A percentile compares a stretch with the other conserved stretches of the same genome.
These are phyloP conservation scores for Selaginella tamariscina DNA, from an alignment of 75 land plant species.

Conservation along the genomic window DNA sequence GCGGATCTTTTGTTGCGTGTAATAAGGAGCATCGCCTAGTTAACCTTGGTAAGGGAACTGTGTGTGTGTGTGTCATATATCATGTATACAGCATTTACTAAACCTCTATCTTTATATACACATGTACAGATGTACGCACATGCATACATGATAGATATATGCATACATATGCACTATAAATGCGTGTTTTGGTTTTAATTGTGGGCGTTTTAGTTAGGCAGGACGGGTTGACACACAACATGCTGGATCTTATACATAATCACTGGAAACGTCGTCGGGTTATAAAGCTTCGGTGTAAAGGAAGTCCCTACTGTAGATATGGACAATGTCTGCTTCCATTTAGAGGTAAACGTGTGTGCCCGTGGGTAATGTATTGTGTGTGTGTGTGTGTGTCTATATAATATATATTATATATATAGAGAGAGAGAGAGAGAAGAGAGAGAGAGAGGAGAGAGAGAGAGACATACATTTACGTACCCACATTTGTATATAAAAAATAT, in stretches of 20 bases:
- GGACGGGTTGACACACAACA: constrained; percentile 97
- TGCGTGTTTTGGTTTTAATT: background rate
- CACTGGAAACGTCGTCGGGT: constrained; percentile 81
- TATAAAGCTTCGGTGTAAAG: constrained; percentile 84
- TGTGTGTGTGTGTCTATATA: too few species aligned
- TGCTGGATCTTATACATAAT: constrained; percentile 80
- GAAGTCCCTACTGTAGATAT: constrained; percentile 95
- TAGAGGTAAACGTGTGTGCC: constrained; percentile 47
- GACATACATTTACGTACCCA: background rate
- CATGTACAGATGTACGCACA: too few species aligned
- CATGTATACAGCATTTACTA: too few species aligned
- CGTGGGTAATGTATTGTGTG: background rate
- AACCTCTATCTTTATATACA: too few species aligned
- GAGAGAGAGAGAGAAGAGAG: too few species aligned
- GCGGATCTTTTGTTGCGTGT: background rate
- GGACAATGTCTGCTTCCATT: constrained; percentile 72
- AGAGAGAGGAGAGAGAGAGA: too few species aligned
- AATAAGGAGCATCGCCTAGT: constrained; percentile 17
- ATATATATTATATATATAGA: too few species aligned
- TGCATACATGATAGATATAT: too few species aligned
- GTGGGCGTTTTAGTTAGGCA: constrained; percentile 33
- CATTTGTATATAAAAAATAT: too few species aligned
- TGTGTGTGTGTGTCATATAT: too few species aligned
- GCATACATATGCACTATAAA: too few species aligned
- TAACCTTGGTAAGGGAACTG: background rate